Evolutionary conservation across 2,329 filamentous ascomycete genomes (phyloP).

Genomic region (Neodidymelliopsis sp.): DNA sequence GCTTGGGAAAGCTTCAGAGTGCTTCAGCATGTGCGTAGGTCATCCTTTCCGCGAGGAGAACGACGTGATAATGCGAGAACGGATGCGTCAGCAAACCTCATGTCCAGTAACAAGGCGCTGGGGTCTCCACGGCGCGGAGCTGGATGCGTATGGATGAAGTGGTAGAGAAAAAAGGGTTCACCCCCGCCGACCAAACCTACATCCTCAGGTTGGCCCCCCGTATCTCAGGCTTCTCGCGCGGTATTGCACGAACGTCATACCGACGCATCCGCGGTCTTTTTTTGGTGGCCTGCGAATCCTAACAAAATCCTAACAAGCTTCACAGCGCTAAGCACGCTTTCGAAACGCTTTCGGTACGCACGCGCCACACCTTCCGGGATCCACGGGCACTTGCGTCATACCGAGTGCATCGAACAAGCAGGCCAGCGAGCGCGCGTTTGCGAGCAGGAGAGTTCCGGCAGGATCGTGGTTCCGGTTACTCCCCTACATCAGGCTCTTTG

Average conservation of each 20-base stretch:
- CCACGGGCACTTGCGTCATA: slow-evolving; percentile 18
- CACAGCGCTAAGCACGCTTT: slow-evolving; percentile 11
- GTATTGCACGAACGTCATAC: slow-evolving; percentile 16
- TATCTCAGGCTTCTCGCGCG: neutral
- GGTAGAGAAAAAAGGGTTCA: neutral
- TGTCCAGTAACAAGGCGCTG: neutral
- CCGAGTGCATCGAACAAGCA: slow-evolving; percentile 17
- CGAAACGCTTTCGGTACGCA: slow-evolving; percentile 10
- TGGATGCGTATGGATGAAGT: neutral
- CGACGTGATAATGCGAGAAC: slow-evolving; percentile 2
- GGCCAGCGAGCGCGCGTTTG: slow-evolving; percentile 9
- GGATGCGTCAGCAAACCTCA: slow-evolving; percentile 3
- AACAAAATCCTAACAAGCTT: slow-evolving; percentile 14
- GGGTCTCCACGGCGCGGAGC: neutral
- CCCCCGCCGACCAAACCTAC: neutral
- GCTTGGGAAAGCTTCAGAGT: slow-evolving; percentile 18
- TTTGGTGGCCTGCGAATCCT: slow-evolving; percentile 4
- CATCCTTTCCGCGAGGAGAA: slow-evolving; percentile 1
- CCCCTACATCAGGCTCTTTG: slow-evolving; percentile 9
- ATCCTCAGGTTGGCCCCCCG: neutral
- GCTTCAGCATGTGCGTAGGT: slow-evolving; percentile 12
- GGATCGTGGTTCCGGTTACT: slow-evolving; percentile 7
- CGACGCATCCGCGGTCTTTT: slow-evolving; percentile 16
- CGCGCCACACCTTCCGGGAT: slow-evolving; percentile 20
- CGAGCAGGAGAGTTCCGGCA: slow-evolving; percentile 8